Conservation (phyloP, 2,329 filamentous ascomycete species). For the Verticillium nubilum region DNA sequence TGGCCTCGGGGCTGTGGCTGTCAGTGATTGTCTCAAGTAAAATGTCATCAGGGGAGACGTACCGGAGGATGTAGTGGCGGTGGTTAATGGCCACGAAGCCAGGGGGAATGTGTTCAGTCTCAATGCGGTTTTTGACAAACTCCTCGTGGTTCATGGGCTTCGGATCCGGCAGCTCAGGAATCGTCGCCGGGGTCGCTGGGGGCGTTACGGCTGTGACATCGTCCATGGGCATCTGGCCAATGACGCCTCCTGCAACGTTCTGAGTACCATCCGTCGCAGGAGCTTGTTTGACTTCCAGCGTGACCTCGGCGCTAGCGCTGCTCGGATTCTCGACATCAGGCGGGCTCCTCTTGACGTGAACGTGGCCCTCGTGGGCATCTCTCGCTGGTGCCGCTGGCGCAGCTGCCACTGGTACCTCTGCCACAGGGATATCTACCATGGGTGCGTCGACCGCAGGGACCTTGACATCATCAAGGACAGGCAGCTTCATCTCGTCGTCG, state of each 20-base stretch:
- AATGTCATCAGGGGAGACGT: conserved; percentile 23
- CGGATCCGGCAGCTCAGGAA: conserved; percentile 22
- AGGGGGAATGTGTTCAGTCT: conserved; percentile 37
- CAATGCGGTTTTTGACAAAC: conserved; percentile 41
- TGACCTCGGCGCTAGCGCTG: conserved; percentile 8
- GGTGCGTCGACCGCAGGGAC: not conserved
- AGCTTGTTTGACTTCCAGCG: conserved; percentile 16
- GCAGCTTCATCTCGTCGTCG: not conserved
- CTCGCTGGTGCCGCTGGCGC: conserved; percentile 4
- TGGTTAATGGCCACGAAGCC: conserved; percentile 43
- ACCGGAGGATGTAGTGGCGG: conserved; percentile 58
- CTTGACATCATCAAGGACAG: not conserved
- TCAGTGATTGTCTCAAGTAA: conserved; percentile 13
- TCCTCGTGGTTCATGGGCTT: conserved; percentile 48
- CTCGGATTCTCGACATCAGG: not conserved
- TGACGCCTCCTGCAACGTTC: conserved; percentile 12
- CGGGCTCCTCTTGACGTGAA: conserved; percentile 7
- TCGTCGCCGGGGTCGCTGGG: conserved; percentile 10
- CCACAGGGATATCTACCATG: not conserved
- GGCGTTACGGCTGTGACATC: conserved; percentile 5
- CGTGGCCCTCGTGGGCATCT: conserved; percentile 7
- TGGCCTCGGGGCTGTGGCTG: conserved; percentile 66
- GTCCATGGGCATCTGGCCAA: conserved; percentile 20
- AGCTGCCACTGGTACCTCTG: not conserved
- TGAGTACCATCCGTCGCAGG: conserved; percentile 5